phyloP scores from a whole-genome alignment of 1,139 yeast genomes.

The Debaryomyces udenii region DNA sequence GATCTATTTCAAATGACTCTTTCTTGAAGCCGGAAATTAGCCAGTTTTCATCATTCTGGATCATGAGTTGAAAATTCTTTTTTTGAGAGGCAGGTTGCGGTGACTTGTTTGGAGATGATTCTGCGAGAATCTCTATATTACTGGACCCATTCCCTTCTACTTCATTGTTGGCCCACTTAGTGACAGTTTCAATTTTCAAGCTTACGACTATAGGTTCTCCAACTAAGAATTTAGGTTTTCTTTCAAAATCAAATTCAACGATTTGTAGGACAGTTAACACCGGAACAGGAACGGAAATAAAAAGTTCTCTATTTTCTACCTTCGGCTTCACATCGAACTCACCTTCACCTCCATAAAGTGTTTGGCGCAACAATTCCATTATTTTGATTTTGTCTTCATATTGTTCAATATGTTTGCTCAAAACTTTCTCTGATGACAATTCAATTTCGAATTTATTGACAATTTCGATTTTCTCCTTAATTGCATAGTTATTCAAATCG shows the following conservation, averaged over 20 bases:
- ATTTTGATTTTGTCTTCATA: conserved; percentile 19
- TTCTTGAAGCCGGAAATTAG: conserved; percentile 65
- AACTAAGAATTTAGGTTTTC: conserved; percentile 49
- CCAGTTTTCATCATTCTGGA: conserved; percentile 59
- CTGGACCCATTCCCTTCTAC: conserved; percentile 2
- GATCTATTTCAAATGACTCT: conserved; percentile 45
- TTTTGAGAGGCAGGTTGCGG: conserved; percentile 1
- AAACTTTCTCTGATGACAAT: conserved; percentile 17
- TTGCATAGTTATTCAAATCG: conserved; percentile 43
- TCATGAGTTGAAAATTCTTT: conserved; percentile 29
- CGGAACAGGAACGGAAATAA: conserved; percentile 58
- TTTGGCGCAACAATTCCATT: conserved; percentile 15
- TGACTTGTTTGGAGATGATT: conserved; percentile 27
- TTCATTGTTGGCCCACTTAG: conserved; percentile 41
- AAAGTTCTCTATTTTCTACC: conserved; percentile 25
- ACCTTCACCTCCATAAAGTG: conserved; percentile 12
- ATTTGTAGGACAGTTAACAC: conserved; percentile 52
- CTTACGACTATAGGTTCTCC: conserved; percentile 62
- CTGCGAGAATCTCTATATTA: conserved; percentile 26
- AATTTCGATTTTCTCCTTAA: conserved; percentile 29
- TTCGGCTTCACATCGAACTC: conserved; percentile 4
- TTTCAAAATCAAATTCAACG: conserved; percentile 46
- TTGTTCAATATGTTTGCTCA: conserved; percentile 20
- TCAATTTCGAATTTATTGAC: conserved; percentile 22
- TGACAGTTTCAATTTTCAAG: conserved; percentile 47